These are phyloP conservation scores for Candida sanyaensis DNA, from an alignment of 1,139 yeast species.

Conservation along the genomic window DNA sequence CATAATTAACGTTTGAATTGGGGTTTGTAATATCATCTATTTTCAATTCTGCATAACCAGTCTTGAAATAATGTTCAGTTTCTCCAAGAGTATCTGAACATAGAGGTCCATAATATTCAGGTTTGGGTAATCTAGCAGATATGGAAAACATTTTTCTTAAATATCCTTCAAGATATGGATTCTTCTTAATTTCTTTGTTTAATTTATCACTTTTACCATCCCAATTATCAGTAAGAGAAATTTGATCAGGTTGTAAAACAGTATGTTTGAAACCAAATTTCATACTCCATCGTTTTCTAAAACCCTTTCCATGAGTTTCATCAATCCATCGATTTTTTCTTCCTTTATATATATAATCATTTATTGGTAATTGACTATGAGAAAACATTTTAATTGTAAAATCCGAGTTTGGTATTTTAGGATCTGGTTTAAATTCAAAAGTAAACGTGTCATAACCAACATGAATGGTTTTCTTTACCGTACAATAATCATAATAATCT, in stretches of 20 bases:
- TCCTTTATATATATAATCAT: conserved; percentile 15
- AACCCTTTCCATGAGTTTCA: conserved; percentile 8
- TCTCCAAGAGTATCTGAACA: conserved; percentile 12
- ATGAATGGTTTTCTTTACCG: conserved; percentile 9
- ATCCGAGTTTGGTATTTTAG: conserved; percentile 2
- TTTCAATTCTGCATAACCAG: conserved; percentile 14
- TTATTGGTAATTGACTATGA: conserved; percentile 13
- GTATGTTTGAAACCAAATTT: conserved; percentile 14
- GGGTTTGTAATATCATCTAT: conserved; percentile 11
- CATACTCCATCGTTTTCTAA: conserved; percentile 8
- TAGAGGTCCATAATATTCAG: conserved; percentile 12
- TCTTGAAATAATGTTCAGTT: conserved; percentile 8
- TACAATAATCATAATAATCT: conserved; percentile 14
- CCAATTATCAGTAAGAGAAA: conserved; percentile 15
- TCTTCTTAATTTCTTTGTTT: conserved; percentile 7
- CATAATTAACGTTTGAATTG: conserved; percentile 9
- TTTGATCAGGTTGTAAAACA: conserved; percentile 6
- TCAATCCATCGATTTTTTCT: conserved; percentile 14
- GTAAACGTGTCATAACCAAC: conserved; percentile 12
- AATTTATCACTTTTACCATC: conserved; percentile 14
- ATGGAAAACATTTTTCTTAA: conserved; percentile 8
- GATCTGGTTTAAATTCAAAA: conserved; percentile 15
- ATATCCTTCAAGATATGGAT: conserved; percentile 10
- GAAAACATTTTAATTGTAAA: conserved; percentile 14
- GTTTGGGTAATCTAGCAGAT: conserved; percentile 9